Evolutionary conservation across 192 early-diverging fungal genomes (phyloP).

Genomic region (Coemansia sp.): DNA sequence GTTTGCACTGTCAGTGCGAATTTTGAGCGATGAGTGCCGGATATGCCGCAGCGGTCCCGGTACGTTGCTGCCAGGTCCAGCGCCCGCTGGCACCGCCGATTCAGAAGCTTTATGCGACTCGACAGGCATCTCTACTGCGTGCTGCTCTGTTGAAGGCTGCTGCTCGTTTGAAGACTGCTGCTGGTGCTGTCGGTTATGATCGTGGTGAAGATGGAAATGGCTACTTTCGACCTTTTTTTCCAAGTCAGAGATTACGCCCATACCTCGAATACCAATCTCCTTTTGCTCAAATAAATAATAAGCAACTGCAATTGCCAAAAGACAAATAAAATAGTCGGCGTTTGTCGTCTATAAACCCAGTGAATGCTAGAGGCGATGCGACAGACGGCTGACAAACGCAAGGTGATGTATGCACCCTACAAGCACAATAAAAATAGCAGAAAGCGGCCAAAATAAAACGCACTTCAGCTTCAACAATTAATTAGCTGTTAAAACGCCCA

Average conservation of each 20-base stretch:
- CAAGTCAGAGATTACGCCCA: slow-evolving; percentile 40
- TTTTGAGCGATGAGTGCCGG: slow-evolving; percentile 36
- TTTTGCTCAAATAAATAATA: not conserved
- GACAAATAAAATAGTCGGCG: not conserved
- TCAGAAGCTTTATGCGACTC: not conserved
- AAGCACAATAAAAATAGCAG: not conserved
- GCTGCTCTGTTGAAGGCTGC: not conserved
- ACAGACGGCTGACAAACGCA: not conserved
- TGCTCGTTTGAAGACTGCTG: slow-evolving; percentile 7
- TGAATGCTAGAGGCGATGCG: not conserved
- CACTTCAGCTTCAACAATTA: not conserved
- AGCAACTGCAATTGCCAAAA: not conserved
- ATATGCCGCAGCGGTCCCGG: slow-evolving; percentile 10
- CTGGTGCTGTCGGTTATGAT: slow-evolving; percentile 19
- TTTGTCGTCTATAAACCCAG: not conserved
- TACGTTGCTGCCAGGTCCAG: not conserved
- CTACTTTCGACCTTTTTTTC: slow-evolving; percentile 27
- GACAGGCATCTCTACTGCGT: not conserved
- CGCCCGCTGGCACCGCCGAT: not conserved
- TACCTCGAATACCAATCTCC: slow-evolving; percentile 12
- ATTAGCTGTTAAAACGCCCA: slow-evolving; percentile 1
- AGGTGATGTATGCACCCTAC: slow-evolving; percentile 4
- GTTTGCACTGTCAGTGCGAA: slow-evolving; percentile 37
- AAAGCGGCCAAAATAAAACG: not conserved
- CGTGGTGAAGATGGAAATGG: slow-evolving; percentile 21